These are phyloP conservation scores for Glomus cerebriforme DNA, from an alignment of 192 early-diverging fungal species.

Conservation along the genomic window DNA sequence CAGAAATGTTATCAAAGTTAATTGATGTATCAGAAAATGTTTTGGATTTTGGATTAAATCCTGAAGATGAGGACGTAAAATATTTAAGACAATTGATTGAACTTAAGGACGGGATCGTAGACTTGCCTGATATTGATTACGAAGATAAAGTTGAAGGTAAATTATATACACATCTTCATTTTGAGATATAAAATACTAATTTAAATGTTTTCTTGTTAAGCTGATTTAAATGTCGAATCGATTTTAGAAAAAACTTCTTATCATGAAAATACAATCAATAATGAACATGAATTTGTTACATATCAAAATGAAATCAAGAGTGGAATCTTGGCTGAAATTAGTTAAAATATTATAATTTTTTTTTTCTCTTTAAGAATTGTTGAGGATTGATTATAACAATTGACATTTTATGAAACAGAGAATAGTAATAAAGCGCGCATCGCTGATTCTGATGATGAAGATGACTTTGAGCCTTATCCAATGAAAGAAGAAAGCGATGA, in stretches of 20 bases:
- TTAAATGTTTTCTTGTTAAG: neutral
- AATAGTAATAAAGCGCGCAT: neutral
- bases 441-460: slow-evolving; percentile 26
- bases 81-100: slow-evolving; percentile 8
- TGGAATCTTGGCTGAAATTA: neutral
- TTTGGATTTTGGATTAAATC: slow-evolving; percentile 20
- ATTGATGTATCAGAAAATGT: slow-evolving; percentile 19
- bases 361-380: neutral
- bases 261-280: neutral
- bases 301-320: neutral
- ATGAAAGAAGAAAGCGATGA: slow-evolving; percentile 32
- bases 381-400: neutral
- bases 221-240: neutral
- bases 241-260: neutral
- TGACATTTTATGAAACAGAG: neutral
- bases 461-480: slow-evolving; percentile 30
- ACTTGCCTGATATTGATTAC: neutral
- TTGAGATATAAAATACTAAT: neutral
- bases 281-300: neutral
- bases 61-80: slow-evolving; percentile 15
- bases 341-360: neutral
- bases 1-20: slow-evolving; percentile 24
- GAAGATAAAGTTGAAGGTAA: slow-evolving; percentile 8
- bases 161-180: neutral
- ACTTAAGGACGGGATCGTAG: slow-evolving; percentile 11